Percentiles rank a stretch among this genome's conserved stretches.
These are phyloP conservation scores for Chytriomyces confervae DNA, from an alignment of 192 early-diverging fungal species.

Conservation along the genomic window DNA sequence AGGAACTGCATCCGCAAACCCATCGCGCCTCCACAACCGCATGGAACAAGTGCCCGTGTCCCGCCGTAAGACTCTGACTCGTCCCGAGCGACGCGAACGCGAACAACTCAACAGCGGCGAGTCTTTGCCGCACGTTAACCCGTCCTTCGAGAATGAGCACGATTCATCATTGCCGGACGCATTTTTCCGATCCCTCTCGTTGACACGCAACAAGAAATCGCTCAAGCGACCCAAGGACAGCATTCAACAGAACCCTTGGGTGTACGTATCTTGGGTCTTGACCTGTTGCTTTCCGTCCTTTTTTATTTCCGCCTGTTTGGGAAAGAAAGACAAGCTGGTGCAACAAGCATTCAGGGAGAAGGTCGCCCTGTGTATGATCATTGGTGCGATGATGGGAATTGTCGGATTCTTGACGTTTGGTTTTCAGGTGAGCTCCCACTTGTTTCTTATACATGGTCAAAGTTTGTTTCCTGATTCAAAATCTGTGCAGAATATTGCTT, in stretches of 20 bases:
- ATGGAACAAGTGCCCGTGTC: conserved; percentile 24
- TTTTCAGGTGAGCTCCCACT: conserved; percentile 27
- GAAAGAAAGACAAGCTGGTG: conserved; percentile 39
- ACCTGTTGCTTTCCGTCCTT: conserved; percentile 35
- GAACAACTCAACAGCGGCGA: neutral
- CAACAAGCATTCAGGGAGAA: conserved; percentile 59
- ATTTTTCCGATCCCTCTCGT: conserved; percentile 13
- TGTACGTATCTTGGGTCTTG: conserved; percentile 30
- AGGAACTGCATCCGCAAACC: too few relatives aligned
- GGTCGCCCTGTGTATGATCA: conserved; percentile 56
- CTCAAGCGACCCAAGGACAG: neutral
- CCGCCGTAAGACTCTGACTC: conserved; percentile 11
- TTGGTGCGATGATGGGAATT: conserved; percentile 40
- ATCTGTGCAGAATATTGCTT: conserved; percentile 10
- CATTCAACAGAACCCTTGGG: conserved; percentile 16
- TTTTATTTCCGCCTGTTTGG: conserved; percentile 14
- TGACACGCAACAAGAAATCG: neutral
- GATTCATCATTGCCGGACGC: neutral
- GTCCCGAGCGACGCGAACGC: conserved; percentile 17
- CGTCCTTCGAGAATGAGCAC: too few relatives aligned
- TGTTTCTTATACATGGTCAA: neutral
- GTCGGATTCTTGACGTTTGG: conserved; percentile 57
- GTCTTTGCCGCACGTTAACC: too few relatives aligned
- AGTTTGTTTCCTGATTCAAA: neutral
- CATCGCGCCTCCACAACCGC: neutral